Evolutionary conservation across 306 rosid species (phyloP), one percentile per base, ranked within the genome.

Genomic region (Styphnolobium japonicum): DNA sequence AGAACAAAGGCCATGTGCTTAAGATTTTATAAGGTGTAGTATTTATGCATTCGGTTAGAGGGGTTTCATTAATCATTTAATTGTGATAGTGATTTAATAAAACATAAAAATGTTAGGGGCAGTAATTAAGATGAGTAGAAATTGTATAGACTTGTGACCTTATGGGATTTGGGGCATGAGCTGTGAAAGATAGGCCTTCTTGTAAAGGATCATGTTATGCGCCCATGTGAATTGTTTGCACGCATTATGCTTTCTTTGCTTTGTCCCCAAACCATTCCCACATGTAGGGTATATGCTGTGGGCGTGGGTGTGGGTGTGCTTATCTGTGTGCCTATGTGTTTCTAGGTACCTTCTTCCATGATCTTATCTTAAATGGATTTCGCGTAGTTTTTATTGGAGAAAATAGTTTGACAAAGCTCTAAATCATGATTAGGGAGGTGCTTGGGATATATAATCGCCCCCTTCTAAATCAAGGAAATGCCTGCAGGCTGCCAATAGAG

Each of bases 181-280:
- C 36, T 66, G 72, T 76, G 85, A 82, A 55, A 67, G 52, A 19
- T 34, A 33, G 67, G 52, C 10, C 21, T 10, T 65, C 2, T 52
- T 43, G 29, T 70, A 74, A 72, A 74, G 82, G 80, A 80, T 76
- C 33, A 87, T 64, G 83, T 78, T 83, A 61, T 78, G 77, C 77
- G 0, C 85, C 92, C 93, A 89, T 86, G 94, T 90, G 94, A 81
- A 76, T 62, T 86, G 89, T 82, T 89, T 76, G 86, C 87, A 85
- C 69, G 81, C 89, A 85, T 81, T 83, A 74, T 86, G 85, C 68
- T 62, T 63, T 57, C 81, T 86, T 81, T 82, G 84, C 91, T 88
- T 82, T 90, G 86, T 88, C 91, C 89, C 84, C 86, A 85, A 83
- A 83, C 86, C 87, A 87, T 75, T 81, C 81, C 86, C 97, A 91